These are phyloP conservation scores for Salvia hispanica DNA, from an alignment of 257 asterid genomes.

Conservation along the genomic window DNA sequence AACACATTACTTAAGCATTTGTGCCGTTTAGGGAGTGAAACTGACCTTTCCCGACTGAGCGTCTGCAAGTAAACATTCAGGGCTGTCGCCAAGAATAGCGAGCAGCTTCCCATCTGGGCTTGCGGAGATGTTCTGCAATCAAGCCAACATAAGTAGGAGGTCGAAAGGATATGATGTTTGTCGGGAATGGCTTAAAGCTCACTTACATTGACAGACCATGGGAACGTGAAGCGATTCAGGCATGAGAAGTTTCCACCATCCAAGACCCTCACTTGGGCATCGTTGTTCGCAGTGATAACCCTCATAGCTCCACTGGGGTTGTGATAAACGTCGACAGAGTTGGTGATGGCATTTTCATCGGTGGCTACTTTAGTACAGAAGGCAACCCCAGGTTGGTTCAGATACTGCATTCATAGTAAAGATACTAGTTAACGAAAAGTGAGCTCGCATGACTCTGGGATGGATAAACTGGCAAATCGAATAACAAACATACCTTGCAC, in stretches of 20 bases:
- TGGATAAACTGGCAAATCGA: neutral
- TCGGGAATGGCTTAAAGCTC: neutral
- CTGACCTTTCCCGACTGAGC: slow-evolving; percentile 66
- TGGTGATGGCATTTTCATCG: slow-evolving; percentile 73
- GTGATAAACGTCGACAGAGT: slow-evolving; percentile 63
- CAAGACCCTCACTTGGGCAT: slow-evolving; percentile 71
- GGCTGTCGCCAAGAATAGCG: slow-evolving; percentile 75
- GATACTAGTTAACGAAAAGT: neutral
- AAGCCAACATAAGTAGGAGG: neutral
- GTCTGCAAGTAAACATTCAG: slow-evolving; percentile 62
- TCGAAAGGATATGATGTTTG: neutral
- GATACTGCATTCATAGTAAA: slow-evolving; percentile 41
- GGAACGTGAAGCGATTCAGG: slow-evolving; percentile 57
- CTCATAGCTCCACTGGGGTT: slow-evolving; percentile 68
- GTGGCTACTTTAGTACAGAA: slow-evolving; percentile 70
- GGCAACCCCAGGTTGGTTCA: slow-evolving; percentile 72
- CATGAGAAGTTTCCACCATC: slow-evolving; percentile 59
- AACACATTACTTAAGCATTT: too few relatives aligned
- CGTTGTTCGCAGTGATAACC: slow-evolving; percentile 79
- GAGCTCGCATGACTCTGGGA: neutral
- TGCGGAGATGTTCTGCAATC: slow-evolving; percentile 60
- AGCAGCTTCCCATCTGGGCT: slow-evolving; percentile 70
- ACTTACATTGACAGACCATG: slow-evolving; percentile 96
- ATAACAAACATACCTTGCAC: slow-evolving; percentile 62
- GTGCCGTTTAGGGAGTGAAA: neutral